phyloP scores from a whole-genome alignment of 1,284 basidiomycete species.

The Peniophora sp. region DNA sequence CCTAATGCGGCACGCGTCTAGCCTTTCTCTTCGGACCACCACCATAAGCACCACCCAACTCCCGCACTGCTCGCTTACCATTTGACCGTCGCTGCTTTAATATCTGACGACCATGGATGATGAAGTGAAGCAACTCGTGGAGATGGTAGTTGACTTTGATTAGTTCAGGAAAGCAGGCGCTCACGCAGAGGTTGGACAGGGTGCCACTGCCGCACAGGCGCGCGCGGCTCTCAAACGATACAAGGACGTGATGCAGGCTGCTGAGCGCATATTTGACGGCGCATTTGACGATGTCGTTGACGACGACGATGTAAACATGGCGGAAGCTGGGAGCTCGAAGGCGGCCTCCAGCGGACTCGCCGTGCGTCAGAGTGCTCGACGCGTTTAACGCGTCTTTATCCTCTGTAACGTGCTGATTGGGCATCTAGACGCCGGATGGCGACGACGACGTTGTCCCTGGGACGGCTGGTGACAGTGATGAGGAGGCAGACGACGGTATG shows the following conservation, averaged over 20 bases:
- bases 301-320: conserved; percentile 30
- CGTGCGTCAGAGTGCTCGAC: conserved; percentile 4
- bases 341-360: conserved; percentile 9
- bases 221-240: conserved; percentile 68
- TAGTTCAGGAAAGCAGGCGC: neutral
- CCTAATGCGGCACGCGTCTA: no score
- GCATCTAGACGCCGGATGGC: conserved; percentile 47
- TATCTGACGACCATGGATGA: conserved; percentile 18
- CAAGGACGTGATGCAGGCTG: conserved; percentile 86
- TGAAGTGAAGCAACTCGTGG: conserved; percentile 27
- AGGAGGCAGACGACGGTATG: conserved; percentile 22
- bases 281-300: conserved; percentile 68
- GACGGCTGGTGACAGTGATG: conserved; percentile 37
- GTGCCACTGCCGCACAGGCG: conserved; percentile 71
- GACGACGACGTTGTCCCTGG: conserved; percentile 29
- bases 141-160: conserved; percentile 23
- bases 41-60: no score
- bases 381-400: conserved; percentile 4
- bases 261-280: conserved; percentile 76
- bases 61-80: no score
- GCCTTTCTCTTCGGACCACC: no score
- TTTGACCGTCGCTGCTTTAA: neutral
- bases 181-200: conserved; percentile 32
- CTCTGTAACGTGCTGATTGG: neutral
- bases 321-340: conserved; percentile 12